Evolutionary conservation across 2,329 filamentous ascomycete genomes (phyloP).

Genomic region (Aschersonia sp.): DNA sequence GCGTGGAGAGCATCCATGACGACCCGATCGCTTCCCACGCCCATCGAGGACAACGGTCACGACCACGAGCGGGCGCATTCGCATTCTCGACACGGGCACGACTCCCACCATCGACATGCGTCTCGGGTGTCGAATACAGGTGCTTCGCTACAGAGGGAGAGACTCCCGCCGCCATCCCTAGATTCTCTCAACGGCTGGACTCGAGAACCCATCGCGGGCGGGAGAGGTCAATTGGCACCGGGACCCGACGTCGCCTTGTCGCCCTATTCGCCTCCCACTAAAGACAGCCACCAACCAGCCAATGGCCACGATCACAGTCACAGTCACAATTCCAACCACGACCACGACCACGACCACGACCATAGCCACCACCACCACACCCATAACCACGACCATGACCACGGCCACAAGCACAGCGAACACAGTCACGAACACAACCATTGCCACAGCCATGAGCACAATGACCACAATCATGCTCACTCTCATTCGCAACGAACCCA

Average conservation of each 20-base stretch:
- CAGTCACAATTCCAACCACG: neutral
- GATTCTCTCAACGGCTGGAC: conserved; percentile 24
- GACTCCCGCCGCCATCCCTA: conserved; percentile 16
- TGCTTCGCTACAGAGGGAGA: conserved; percentile 14
- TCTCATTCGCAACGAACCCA: conserved; percentile 14
- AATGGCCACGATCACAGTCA: conserved; percentile 6
- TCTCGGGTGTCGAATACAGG: conserved; percentile 17
- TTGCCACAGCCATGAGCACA: conserved; percentile 9
- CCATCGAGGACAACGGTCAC: conserved; percentile 16
- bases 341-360: neutral
- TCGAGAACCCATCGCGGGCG: conserved; percentile 23
- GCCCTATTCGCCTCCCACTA: conserved; percentile 10
- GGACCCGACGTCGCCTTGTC: conserved; percentile 12
- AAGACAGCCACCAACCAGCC: conserved; percentile 5
- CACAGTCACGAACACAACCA: conserved; percentile 12
- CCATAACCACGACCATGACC: conserved; percentile 13
- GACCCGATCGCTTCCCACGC: conserved; percentile 15
- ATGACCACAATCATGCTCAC: conserved; percentile 11
- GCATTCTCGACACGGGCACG: conserved; percentile 11
- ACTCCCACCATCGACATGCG: conserved; percentile 11
- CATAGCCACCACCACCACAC: conserved; percentile 14
- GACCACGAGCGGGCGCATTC: conserved; percentile 13
- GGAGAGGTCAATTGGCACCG: conserved; percentile 23
- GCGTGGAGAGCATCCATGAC: conserved; percentile 21
- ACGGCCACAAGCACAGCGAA: conserved; percentile 10